A percentile compares a stretch with the other conserved stretches of the same genome.
Conservation (phyloP, 2,329 filamentous ascomycete genomes). For the Fusarium oxysporum region DNA sequence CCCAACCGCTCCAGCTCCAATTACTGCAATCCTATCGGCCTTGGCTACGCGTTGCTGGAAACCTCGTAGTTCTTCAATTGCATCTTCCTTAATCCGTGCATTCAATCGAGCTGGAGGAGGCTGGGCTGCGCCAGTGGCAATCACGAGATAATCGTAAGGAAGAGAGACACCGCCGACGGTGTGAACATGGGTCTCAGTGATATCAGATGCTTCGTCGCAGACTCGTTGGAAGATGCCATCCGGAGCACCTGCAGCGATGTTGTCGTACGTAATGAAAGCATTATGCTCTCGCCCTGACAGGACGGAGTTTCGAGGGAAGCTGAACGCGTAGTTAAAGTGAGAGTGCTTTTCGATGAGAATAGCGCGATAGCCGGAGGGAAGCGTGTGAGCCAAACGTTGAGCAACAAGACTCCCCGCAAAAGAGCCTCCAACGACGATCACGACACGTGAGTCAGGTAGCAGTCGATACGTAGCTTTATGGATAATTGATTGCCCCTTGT, state of each 20-base stretch:
- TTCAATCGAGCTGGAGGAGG: conserved; percentile 21
- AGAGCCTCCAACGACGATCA: conserved; percentile 25
- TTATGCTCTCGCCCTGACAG: conserved; percentile 6
- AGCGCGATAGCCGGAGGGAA: conserved; percentile 26
- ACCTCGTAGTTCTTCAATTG: conserved; percentile 3
- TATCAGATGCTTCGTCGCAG: conserved; percentile 1
- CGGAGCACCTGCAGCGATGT: neutral
- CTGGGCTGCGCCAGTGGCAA: conserved; percentile 32
- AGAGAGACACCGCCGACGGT: neutral
- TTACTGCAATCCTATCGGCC: neutral
- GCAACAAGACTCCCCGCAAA: conserved; percentile 23
- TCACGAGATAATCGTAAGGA: conserved; percentile 13
- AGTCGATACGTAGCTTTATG: conserved; percentile 24
- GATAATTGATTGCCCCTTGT: neutral
- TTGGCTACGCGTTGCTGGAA: conserved; percentile 5
- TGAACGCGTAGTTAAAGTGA: conserved; percentile 30
- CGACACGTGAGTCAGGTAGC: conserved; percentile 9
- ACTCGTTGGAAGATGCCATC: conserved; percentile 16
- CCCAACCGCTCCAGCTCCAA: conserved; percentile 30
- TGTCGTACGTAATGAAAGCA: conserved; percentile 20
- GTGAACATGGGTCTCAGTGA: neutral
- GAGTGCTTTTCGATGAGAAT: conserved; percentile 32
- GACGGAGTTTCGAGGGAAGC: conserved; percentile 26
- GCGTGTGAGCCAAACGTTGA: conserved; percentile 6
- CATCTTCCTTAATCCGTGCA: neutral